A percentile compares a stretch with the other conserved stretches of the same genome.
phyloP scores from a whole-genome alignment of 31 red algal genomes.

The Odonthalia washingtoniensis region DNA sequence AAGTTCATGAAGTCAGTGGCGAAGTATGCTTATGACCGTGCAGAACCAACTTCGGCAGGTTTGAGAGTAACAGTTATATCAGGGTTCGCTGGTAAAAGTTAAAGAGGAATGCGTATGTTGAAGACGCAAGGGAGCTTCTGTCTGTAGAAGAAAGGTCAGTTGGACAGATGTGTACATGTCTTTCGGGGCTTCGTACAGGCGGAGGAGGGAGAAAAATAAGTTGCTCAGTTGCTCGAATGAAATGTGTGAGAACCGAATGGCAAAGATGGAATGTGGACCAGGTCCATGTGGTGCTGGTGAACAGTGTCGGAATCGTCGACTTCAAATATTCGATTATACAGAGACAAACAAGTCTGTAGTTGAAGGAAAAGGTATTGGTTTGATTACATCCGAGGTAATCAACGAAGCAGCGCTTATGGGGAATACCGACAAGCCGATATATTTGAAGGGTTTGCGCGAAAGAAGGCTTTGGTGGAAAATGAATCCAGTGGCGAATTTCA shows the following conservation, averaged over 20 bases:
- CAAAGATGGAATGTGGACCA: slow-evolving; percentile 77
- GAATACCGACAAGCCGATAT: slow-evolving; percentile 92
- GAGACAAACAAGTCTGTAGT: slow-evolving; percentile 56
- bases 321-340: slow-evolving; percentile 79
- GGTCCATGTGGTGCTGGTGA: slow-evolving; percentile 70
- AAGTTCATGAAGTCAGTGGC: no score
- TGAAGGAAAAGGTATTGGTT: slow-evolving; percentile 72
- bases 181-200: slow-evolving; percentile 41
- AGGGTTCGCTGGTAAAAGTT: slow-evolving; percentile 47
- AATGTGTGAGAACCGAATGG: slow-evolving; percentile 76
- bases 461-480: no score
- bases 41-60: slow-evolving; percentile 43
- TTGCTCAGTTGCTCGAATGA: slow-evolving; percentile 78
- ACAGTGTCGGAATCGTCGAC: slow-evolving; percentile 86
- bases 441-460: no score
- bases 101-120: slow-evolving; percentile 59
- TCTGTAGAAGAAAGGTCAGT: slow-evolving; percentile 40
- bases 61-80: slow-evolving; percentile 42
- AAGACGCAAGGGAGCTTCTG: slow-evolving; percentile 57
- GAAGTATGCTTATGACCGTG: no score
- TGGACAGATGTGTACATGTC: slow-evolving; percentile 55
- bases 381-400: slow-evolving; percentile 70
- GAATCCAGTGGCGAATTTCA: no score
- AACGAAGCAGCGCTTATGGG: slow-evolving; percentile 72
- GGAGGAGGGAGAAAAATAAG: slow-evolving; percentile 37